Base-by-base conservation (phyloP, 768 basidiomycete species). In the Termitomyces sp. region DNA sequence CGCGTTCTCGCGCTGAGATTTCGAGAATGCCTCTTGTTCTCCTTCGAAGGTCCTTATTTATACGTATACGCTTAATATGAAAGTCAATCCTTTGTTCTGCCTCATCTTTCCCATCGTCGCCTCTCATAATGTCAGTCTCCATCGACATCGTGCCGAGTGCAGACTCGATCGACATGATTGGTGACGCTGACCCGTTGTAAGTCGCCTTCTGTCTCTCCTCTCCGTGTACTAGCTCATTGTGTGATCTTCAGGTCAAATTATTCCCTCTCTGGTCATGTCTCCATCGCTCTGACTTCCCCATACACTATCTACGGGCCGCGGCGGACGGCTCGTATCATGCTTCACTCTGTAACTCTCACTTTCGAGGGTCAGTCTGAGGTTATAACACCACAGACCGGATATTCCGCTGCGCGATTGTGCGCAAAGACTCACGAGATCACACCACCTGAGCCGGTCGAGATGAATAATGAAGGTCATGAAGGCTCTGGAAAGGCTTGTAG, bases 311-410 rank as follows among this genome's bases (percentile, higher is more conserved):
- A 89, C 62, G 79, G 81, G 60, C 77, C 79, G 60, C 80, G 78
- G 58, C 74, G 77, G 50, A 71, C 84, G 0, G 71, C 79, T 9
- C 81, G 75, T 41, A 68, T 87, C 44, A 68, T 87, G 5, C 80
- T 94, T 20, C 82, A 84, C 61, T 93, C 91, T 1, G 75, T 96
- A 41, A 72, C 77, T 46, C 69, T 97, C 64, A 85, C 83, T 4
- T 92, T 97, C 59, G 94, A 97, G 67, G 94, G 94, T 30, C 91
- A 93, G 71, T 80, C 85, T 20, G 94, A 96, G 69, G 79, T 86
- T 26, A 75, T 87, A 61, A 82, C 86, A 12, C 79, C 82, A 6
- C 73, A 72, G 43, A 80, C 83, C 35, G 85, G 89, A 60, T 95
- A 95, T 69, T 76, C 82, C 14, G 79, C 85, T 9, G 58, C 85